Conservation (phyloP, 192 early-diverging fungal genomes). For the Dissophora globulifera region DNA sequence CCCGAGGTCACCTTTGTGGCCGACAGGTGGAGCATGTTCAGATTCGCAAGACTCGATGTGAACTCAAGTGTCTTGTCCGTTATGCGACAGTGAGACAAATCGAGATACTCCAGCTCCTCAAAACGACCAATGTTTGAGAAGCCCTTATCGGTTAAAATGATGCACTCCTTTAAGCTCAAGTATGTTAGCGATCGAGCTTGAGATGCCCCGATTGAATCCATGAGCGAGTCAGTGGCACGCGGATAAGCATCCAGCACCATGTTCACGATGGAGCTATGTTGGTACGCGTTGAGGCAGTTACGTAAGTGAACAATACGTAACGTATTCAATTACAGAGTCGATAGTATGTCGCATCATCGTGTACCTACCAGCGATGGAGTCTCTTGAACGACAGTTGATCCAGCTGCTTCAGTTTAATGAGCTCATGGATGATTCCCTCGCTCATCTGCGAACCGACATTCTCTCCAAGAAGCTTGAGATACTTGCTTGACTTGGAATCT, state of each 20-base stretch:
- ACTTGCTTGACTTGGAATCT: conserved; percentile 7
- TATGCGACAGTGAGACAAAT: conserved; percentile 59
- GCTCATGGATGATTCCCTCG: conserved; percentile 35
- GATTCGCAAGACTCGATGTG: conserved; percentile 31
- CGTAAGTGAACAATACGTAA: no score
- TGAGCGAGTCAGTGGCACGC: conserved; percentile 59
- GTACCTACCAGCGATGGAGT: conserved; percentile 38
- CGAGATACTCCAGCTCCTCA: conserved; percentile 56
- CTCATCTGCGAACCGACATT: conserved; percentile 31
- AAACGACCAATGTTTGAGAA: conserved; percentile 52
- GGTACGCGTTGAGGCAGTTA: no score
- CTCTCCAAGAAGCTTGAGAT: conserved; percentile 19
- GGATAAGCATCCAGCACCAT: conserved; percentile 56
- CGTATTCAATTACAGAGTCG: no score
- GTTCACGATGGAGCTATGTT: conserved; percentile 55
- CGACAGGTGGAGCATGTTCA: conserved; percentile 50
- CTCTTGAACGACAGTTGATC: conserved; percentile 45
- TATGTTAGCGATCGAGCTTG: conserved; percentile 46
- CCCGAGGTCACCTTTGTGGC: conserved; percentile 64
- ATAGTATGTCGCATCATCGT: no score
- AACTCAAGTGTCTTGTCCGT: conserved; percentile 57
- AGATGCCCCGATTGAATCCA: conserved; percentile 49
- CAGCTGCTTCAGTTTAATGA: conserved; percentile 51
- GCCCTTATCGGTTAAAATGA: conserved; percentile 56
- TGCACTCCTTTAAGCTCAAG: conserved; percentile 56